A percentile compares a stretch with the other conserved stretches of the same genome.
Evolutionary conservation across 495 filamentous ascomycete species (phyloP).

Genomic region (Niebla homalea): DNA sequence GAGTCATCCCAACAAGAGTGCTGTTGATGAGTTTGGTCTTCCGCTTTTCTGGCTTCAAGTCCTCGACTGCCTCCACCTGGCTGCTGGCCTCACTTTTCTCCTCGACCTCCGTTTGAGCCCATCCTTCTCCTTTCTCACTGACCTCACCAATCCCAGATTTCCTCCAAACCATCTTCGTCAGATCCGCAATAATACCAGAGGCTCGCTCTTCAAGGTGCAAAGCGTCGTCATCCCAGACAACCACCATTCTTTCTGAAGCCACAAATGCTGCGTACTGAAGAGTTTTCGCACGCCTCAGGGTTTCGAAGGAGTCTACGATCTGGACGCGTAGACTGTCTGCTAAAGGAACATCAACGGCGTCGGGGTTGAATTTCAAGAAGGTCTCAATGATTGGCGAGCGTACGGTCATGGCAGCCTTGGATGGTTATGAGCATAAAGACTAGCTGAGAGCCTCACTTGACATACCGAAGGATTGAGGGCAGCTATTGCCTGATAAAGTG

Average conservation of each 20-base stretch:
- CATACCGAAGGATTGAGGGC: conserved; percentile 57
- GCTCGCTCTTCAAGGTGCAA: conserved; percentile 52
- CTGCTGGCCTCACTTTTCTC: conserved; percentile 34
- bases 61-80: conserved; percentile 31
- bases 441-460: background rate
- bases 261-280: conserved; percentile 69
- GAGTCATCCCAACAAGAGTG: conserved; percentile 47
- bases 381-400: conserved; percentile 65
- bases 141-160: conserved; percentile 24
- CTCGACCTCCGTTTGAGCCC: conserved; percentile 22
- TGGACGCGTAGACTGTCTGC: conserved; percentile 62
- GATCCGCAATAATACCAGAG: conserved; percentile 53
- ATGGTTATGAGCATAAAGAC: conserved; percentile 3
- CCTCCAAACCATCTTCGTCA: conserved; percentile 62
- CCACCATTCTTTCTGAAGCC: conserved; percentile 48
- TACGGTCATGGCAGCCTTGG: conserved; percentile 64
- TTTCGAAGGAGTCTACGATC: conserved; percentile 55
- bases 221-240: conserved; percentile 70
- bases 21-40: conserved; percentile 55
- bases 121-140: conserved; percentile 35
- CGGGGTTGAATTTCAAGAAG: conserved; percentile 56
- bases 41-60: conserved; percentile 47
- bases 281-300: conserved; percentile 52
- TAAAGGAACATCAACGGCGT: conserved; percentile 59
- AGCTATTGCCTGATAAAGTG: conserved; percentile 46